A percentile compares a stretch with the other conserved stretches of the same genome.
These are phyloP conservation scores for Lanmaoa rubissima DNA, from an alignment of 768 basidiomycete genomes.

Conservation along the genomic window DNA sequence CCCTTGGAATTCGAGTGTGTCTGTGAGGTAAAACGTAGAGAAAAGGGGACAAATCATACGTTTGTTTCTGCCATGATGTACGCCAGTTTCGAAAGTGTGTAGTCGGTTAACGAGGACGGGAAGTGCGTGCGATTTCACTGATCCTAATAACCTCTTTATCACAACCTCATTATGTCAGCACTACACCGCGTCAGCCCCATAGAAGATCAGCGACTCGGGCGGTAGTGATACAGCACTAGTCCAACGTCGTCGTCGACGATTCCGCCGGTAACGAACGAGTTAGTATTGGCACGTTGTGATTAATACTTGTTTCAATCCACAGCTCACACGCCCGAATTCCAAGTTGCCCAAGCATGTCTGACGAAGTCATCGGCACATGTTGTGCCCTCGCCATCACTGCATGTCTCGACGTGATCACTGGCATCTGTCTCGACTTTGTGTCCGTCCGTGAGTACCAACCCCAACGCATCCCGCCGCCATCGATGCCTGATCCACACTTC, in stretches of 20 bases:
- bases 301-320: too few relatives aligned
- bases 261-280: too few relatives aligned
- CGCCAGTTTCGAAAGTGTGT: background rate
- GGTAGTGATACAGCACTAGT: too few relatives aligned
- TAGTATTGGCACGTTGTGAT: too few relatives aligned
- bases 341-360: slow-evolving; percentile 11
- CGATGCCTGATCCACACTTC: background rate
- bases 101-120: background rate
- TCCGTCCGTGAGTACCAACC: slow-evolving; percentile 21
- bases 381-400: slow-evolving; percentile 13
- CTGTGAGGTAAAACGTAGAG: background rate
- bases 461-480: background rate
- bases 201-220: too few relatives aligned
- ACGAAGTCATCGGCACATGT: slow-evolving; percentile 22
- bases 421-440: slow-evolving; percentile 23
- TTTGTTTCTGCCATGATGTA: slow-evolving; percentile 21
- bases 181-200: too few relatives aligned
- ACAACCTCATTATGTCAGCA: slow-evolving; percentile 17
- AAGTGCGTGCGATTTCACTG: slow-evolving; percentile 1
- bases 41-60: background rate
- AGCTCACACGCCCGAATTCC: too few relatives aligned
- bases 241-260: too few relatives aligned
- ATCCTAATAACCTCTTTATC: too few relatives aligned
- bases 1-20: slow-evolving; percentile 8
- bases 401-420: slow-evolving; percentile 23